Conservation (phyloP, 805 yeast genomes). For the Brettanomyces anomalus region DNA sequence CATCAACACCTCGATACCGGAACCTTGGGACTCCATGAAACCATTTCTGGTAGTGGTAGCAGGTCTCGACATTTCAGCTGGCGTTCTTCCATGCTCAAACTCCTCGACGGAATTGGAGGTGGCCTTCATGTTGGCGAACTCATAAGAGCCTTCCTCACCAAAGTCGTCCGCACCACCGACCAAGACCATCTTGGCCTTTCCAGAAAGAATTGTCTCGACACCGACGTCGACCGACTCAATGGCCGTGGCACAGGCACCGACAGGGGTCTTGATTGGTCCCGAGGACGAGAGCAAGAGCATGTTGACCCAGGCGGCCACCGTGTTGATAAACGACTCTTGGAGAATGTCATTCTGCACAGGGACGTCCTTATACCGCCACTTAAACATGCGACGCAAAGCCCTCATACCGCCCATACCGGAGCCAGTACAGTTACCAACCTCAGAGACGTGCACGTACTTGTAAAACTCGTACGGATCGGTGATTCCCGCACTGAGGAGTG, state of each 20-base stretch:
- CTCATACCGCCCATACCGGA: slow-evolving; percentile 99
- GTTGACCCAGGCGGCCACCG: slow-evolving; percentile 99
- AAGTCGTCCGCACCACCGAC: slow-evolving; percentile 99
- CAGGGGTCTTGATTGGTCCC: slow-evolving; percentile 99
- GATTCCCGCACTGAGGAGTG: slow-evolving; percentile 86
- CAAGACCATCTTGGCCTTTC: slow-evolving; percentile 91
- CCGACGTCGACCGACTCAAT: slow-evolving; percentile 96
- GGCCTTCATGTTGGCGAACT: slow-evolving; percentile 98
- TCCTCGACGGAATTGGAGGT: slow-evolving; percentile 87
- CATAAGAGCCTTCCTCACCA: slow-evolving; percentile 98
- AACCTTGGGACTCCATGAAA: slow-evolving; percentile 99
- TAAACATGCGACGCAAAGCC: slow-evolving; percentile 97
- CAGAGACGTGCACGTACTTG: slow-evolving; percentile 96
- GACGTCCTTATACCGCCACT: slow-evolving; percentile 82
- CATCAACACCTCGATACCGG: slow-evolving; percentile 97
- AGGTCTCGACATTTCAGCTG: slow-evolving; percentile 98
- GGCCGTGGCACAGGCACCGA: slow-evolving; percentile 99
- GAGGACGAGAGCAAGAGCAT: slow-evolving; percentile 95
- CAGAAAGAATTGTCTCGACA: slow-evolving; percentile 84
- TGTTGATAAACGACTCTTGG: slow-evolving; percentile 97
- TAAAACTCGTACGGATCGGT: slow-evolving; percentile 98
- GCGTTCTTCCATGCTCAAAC: slow-evolving; percentile 92
- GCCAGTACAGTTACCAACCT: slow-evolving; percentile 98
- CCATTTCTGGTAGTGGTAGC: slow-evolving; percentile 94
- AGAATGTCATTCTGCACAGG: slow-evolving; percentile 96